Evolutionary conservation across 2,329 filamentous ascomycete genomes (phyloP), one percentile per base, ranked within the genome.

Genomic region (Cryphonectria nitschkei): DNA sequence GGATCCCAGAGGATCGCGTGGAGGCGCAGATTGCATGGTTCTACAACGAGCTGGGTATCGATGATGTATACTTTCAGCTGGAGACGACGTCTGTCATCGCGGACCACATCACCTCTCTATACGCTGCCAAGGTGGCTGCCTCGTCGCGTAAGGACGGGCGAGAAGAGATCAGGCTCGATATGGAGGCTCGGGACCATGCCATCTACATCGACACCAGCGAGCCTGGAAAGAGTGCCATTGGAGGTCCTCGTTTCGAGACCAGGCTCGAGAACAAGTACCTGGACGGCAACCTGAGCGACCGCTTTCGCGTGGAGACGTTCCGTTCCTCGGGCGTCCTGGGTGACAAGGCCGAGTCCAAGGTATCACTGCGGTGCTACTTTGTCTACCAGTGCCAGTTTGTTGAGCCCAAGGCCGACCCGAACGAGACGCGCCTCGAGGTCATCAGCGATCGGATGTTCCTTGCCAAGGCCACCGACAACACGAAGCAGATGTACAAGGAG

Each of bases 161-260:
- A 75, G 88, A 98, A 77, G 95, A 98, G 83, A 98, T 99, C 76
- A 90, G 95, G 74, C 85, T 99, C 58, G 95, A 98, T 80, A 98
- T 98, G 89, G 96, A 99, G 83, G 94, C 94, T 32, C 84, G 87
- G 71, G 96, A 98, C 80, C 96, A 98, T 79, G 96, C 96, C 72
- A 97, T 98, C 78, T 99, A 98, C 84, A 98, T 99, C 76, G 96
- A 99, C 80, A 99, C 96, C 69, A 98, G 95, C 81, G 92, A 92
- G 78, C 95, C 96, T 22, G 96, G 96, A 75, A 85, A 93, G 76
- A 93, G 91, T 71, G 87, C 90, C 63, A 84, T 93, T 32, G 84
- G 87, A 68, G 96, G 96, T 2, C 95, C 96, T n/a, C 88, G 91
- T 72, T 99, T 98, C 80, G 96, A 99, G 84, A 91, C 94, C 79